Evolutionary conservation across 164 flowering plant species (phyloP), one percentile per base, ranked within the genome.

Genomic region (Tetracentron sinense): DNA sequence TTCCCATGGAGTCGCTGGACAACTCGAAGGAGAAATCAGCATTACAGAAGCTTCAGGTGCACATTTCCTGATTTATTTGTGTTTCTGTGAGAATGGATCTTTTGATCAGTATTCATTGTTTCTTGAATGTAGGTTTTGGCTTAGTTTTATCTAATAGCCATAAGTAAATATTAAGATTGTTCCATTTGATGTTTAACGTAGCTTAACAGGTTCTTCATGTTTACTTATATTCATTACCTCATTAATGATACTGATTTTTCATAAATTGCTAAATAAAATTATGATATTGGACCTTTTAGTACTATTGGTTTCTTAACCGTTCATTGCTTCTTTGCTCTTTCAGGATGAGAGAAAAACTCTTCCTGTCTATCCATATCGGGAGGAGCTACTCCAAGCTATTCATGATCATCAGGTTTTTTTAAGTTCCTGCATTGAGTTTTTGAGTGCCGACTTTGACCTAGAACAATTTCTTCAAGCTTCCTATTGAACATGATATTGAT

Each of bases 291-390:
- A 17, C 17, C 15, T 27, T 48, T 27, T 48, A 29, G 50, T 25
- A 60, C 56, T 23, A 11, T 65, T 19, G 49, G n/a, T 42, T 19
- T 31, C 16, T 35, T 23, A 23, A 4, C 20, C 1, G 10, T 29
- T 38, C 23, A 51, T n/a, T 44, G 64, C 20, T 27, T 70, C 58
- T 47, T 56, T 64, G 30, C 21, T 58, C 27, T 50, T 74, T 48
- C 76, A 94, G 99, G 95, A 74, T 53, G 97, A 89, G 4, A 79
- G 97, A 52, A 89, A 86, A 76, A 89, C 86, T 3, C 70, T 94
- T 22, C 99, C 99, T 6, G 82, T 94, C 17, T 94, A 75, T 69
- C 74, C 80, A 21, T 91, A 84, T 74, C 81, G 99, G 50, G 96
- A 91, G 52, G 79, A 81, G 51, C 76, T 94, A 61, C 95, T 91